Percentiles rank a stretch among this genome's conserved stretches.
Evolutionary conservation across 768 basidiomycete genomes (phyloP).

Genomic region (Xerocomus brunneocitrinus): DNA sequence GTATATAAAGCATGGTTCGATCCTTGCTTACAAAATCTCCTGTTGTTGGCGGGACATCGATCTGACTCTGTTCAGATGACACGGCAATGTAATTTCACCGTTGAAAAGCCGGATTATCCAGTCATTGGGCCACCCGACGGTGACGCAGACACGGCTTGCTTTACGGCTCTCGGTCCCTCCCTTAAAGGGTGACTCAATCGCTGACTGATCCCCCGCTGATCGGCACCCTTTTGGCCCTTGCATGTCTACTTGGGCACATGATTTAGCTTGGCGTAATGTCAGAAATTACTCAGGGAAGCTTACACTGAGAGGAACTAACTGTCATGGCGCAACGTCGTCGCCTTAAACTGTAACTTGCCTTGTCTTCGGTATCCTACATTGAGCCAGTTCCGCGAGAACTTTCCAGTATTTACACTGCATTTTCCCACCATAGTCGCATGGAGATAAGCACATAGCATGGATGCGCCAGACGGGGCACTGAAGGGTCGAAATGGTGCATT

Average conservation of each 20-base stretch:
- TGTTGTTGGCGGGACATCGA: not conserved
- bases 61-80: not conserved
- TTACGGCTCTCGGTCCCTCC: not conserved
- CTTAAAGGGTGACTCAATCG: not conserved
- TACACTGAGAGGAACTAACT: not conserved
- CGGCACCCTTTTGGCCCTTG: not conserved
- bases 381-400: not conserved
- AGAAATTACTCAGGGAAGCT: not conserved
- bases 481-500: not conserved
- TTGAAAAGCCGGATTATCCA: not conserved
- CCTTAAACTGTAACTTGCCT: not conserved
- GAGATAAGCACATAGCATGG: not conserved
- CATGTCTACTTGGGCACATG: not conserved
- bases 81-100: not conserved
- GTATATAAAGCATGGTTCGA: conserved; percentile 9
- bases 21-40: conserved; percentile 14
- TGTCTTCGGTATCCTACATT: not conserved
- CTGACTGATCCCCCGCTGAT: not conserved
- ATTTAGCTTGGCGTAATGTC: not conserved
- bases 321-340: not conserved
- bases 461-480: not conserved
- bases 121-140: not conserved
- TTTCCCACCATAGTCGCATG: not conserved
- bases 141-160: not conserved
- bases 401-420: not conserved